Conservation (phyloP, 1,284 basidiomycete species). For the Afroboletus lepidellus region DNA sequence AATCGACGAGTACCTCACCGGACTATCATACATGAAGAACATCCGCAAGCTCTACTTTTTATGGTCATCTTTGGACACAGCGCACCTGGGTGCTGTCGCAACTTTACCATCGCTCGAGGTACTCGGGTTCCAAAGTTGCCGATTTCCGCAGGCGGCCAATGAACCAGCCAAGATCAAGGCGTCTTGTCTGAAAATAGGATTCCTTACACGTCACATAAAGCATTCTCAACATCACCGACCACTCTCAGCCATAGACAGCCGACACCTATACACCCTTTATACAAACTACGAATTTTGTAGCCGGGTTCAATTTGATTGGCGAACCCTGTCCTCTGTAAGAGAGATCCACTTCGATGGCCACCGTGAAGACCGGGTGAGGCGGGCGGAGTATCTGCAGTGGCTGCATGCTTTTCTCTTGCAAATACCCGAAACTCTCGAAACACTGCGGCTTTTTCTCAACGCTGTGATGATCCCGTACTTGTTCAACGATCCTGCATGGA, state of each 20-base stretch:
- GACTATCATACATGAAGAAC: conserved; percentile 19
- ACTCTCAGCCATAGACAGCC: conserved; percentile 2
- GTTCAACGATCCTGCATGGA: conserved; percentile 6
- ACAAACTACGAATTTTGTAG: not conserved
- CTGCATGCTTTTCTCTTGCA: not conserved
- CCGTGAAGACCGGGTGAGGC: not conserved
- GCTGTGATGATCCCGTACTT: not conserved
- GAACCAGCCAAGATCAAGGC: conserved; percentile 8
- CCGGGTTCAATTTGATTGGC: not conserved
- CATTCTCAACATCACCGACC: not conserved
- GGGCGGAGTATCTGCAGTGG: not conserved
- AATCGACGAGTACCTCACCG: not conserved
- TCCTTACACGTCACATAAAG: fast-evolving
- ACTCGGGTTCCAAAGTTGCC: conserved; percentile 11
- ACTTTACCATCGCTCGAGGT: conserved; percentile 13
- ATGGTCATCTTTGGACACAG: conserved; percentile 1
- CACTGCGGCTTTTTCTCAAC: not conserved
- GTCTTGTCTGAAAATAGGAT: not conserved
- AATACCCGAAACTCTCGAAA: conserved; percentile 1
- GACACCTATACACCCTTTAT: not conserved
- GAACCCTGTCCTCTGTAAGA: not conserved
- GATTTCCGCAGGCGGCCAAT: not conserved
- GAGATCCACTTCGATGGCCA: not conserved
- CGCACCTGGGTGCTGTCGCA: conserved; percentile 16
- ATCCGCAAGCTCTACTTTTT: conserved; percentile 16